Conservation (phyloP, 352 stramenopile species). For the Globisporangium okanoganense region DNA sequence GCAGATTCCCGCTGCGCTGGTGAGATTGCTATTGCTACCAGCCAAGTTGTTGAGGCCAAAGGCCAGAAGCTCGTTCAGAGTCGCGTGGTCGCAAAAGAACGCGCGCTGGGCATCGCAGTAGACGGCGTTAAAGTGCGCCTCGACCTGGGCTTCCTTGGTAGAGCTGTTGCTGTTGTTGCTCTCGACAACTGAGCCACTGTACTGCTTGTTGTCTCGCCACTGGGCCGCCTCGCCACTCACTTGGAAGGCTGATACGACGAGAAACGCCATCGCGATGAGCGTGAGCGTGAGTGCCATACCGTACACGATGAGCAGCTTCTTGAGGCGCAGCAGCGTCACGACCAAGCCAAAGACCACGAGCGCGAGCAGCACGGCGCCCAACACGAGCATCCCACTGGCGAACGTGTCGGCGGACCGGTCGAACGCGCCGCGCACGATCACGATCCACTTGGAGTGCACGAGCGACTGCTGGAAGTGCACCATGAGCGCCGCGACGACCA, state of each 20-base stretch:
- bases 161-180: too few species aligned
- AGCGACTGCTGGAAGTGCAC: slow-evolving; percentile 8
- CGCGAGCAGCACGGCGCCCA: slow-evolving; percentile 1
- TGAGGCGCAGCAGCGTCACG: slow-evolving; percentile 6
- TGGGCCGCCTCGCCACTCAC: slow-evolving; percentile 3
- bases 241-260: slow-evolving; percentile 11
- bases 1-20: not conserved
- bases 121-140: slow-evolving; percentile 9
- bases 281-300: slow-evolving; percentile 8
- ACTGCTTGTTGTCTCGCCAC: not conserved
- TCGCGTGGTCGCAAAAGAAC: slow-evolving; percentile 14
- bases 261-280: slow-evolving; percentile 11
- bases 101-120: slow-evolving; percentile 15
- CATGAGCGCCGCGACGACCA: not conserved
- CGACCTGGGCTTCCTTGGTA: slow-evolving; percentile 14
- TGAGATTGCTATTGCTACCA: not conserved
- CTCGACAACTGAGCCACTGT: too few species aligned
- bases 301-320: slow-evolving; percentile 13
- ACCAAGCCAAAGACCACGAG: slow-evolving; percentile 10
- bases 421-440: slow-evolving; percentile 11
- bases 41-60: not conserved
- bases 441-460: slow-evolving; percentile 8
- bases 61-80: slow-evolving; percentile 10
- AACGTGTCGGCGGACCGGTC: slow-evolving; percentile 12
- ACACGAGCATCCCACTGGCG: slow-evolving; percentile 5